Percentiles rank a stretch among this genome's conserved stretches.
Conservation (phyloP, 257 asterid genomes). For the Agastache rugosa region DNA sequence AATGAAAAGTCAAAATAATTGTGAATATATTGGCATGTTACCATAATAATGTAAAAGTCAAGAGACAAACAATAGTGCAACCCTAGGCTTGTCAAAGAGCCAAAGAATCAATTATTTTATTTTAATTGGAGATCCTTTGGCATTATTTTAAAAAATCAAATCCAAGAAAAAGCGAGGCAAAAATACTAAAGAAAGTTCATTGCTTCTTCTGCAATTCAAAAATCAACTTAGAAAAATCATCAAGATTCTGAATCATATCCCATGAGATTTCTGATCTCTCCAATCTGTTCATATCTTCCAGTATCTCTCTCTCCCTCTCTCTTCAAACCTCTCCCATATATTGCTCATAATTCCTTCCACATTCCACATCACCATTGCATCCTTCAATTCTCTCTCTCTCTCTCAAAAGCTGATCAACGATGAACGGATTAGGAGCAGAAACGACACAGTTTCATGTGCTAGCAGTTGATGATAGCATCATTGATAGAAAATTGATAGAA, state of each 20-base stretch:
- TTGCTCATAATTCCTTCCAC: background rate
- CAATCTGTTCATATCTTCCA: constrained; percentile 40
- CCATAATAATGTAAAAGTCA: constrained; percentile 25
- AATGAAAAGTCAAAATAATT: constrained; percentile 16
- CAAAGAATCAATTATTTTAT: constrained; percentile 34
- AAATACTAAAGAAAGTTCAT: constrained; percentile 35
- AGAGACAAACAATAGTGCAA: constrained; percentile 24
- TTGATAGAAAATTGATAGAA: constrained; percentile 42
- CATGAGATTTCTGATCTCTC: constrained; percentile 37
- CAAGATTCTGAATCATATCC: constrained; percentile 46
- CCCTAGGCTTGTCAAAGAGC: constrained; percentile 38
- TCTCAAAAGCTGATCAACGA: constrained; percentile 1
- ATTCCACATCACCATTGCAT: constrained; percentile 7
- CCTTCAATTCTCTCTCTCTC: background rate
- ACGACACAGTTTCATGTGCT: constrained; percentile 26
- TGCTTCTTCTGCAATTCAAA: constrained; percentile 44
- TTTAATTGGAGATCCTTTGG: constrained; percentile 25
- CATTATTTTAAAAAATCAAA: constrained; percentile 21
- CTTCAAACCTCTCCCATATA: constrained; percentile 28
- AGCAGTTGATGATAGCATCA: constrained; percentile 46
- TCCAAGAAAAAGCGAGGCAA: constrained; percentile 21
- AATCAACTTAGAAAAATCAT: constrained; percentile 36
- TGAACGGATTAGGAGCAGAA: constrained; percentile 12
- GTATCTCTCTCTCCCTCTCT: constrained; percentile 35
- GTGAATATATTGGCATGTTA: constrained; percentile 21